Evolutionary conservation across 106 monocot species (phyloP), one percentile per base, ranked within the genome.

Genomic region (Iris macrosiphon): DNA sequence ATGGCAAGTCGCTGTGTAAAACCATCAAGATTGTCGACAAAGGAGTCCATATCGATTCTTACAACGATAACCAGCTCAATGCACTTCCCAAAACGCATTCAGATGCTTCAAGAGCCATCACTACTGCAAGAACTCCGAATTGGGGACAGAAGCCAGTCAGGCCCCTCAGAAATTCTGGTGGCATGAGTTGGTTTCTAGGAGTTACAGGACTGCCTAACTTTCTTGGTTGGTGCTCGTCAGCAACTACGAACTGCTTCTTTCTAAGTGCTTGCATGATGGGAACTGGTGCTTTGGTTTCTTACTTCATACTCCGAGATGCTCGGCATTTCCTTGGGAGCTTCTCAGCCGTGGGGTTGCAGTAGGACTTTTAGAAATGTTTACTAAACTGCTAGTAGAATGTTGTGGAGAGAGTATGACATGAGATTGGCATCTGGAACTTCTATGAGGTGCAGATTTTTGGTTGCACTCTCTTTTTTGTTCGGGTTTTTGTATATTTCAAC

Each of bases 1-100:
- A 69, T 16, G 5, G 42, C 13, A 58, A 40, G 47, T 24, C 70
- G 3, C 31, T 63, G 1, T 61, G 71, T 25, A 56, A 72, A 43
- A 81, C 71, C 10, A 27, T 79, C 22, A 35, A 75, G 33, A n/a
- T 77, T 51, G 57, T 55, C 11, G 51, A 52, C 11, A 48, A 61
- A 16, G 57, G 60, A 43, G 52, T 53, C 37, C 62, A 39, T 40
- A 60, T 75, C 12, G 55, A 66, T 39, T 17, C 53, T 7, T 26
- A 12, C 61, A 44, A 65, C 37, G 43, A 39, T 16, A 18, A 34
- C 10, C 52, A 52, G 1, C 3, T 7, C 23, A 31, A 12, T 16
- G 25, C 55, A 37, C 33, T 38, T n/a, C 24, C 48, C 18, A 44
- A 27, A 6, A 7, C 45, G 8, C 2, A 2, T 3, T 13, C 34